These are phyloP conservation scores for Skeletonema tropicum DNA, from an alignment of 108 stramenopile species.

Conservation along the genomic window DNA sequence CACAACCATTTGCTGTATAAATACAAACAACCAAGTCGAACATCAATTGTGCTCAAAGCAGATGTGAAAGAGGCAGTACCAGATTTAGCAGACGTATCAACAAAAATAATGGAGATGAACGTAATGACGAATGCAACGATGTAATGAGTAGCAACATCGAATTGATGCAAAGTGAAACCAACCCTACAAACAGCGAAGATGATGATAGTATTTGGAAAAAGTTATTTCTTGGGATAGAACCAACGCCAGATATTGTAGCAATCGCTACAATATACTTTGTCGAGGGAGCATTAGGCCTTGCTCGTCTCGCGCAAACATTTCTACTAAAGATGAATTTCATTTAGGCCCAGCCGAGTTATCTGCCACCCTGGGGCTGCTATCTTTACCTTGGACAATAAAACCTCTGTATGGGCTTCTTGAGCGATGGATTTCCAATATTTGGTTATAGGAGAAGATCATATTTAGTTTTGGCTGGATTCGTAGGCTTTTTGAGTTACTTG, in stretches of 20 bases:
- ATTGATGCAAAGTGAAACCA: neutral
- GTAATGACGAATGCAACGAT: neutral
- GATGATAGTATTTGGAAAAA: conserved; percentile 14
- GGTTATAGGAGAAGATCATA: conserved; percentile 88
- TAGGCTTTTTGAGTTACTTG: conserved; percentile 66
- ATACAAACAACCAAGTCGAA: neutral
- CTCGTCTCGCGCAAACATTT: conserved; percentile 92
- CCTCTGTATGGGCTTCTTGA: conserved; percentile 94
- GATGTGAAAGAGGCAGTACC: neutral
- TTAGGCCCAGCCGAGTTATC: conserved; percentile 90
- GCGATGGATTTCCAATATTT: conserved; percentile 88
- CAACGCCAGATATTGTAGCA: conserved; percentile 82
- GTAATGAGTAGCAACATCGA: neutral
- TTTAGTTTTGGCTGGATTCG: conserved; percentile 71
- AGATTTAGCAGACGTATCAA: neutral
- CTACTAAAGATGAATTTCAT: conserved; percentile 94
- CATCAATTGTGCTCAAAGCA: neutral
- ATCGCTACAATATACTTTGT: conserved; percentile 95
- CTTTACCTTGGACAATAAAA: conserved; percentile 93
- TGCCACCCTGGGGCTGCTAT: conserved; percentile 87
- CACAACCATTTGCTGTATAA: neutral
- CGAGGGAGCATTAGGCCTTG: conserved; percentile 93
- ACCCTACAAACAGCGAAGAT: neutral
- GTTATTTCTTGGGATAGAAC: conserved; percentile 75
- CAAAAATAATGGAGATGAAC: neutral